These are phyloP conservation scores for Acrocalymma vagum DNA, from an alignment of 2,329 filamentous ascomycete genomes.

Conservation along the genomic window DNA sequence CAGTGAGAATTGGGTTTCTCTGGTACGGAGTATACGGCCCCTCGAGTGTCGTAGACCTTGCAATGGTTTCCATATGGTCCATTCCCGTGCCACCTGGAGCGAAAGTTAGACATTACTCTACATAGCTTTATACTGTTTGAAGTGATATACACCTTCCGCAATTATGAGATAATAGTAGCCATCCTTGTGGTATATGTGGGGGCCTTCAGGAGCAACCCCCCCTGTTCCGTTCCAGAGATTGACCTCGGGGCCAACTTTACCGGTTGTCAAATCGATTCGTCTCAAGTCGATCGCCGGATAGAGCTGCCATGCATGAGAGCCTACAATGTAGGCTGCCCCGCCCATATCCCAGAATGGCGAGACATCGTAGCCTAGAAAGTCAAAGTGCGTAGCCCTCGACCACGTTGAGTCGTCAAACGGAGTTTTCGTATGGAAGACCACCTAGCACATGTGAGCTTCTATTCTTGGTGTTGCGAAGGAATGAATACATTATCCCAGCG, in stretches of 20 bases:
- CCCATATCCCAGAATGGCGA: constrained; percentile 65
- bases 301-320: constrained; percentile 32
- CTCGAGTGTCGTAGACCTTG: constrained; percentile 41
- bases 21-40: constrained; percentile 49
- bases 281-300: constrained; percentile 37
- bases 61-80: constrained; percentile 47
- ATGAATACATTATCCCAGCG: constrained; percentile 49
- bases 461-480: constrained; percentile 8
- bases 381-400: constrained; percentile 59
- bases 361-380: constrained; percentile 62
- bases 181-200: constrained; percentile 47
- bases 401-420: constrained; percentile 56
- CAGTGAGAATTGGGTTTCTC: constrained; percentile 50
- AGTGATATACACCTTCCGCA: constrained; percentile 40
- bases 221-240: constrained; percentile 50
- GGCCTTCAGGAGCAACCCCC: constrained; percentile 39
- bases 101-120: constrained; percentile 26
- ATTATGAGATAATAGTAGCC: constrained; percentile 46
- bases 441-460: constrained; percentile 14
- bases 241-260: constrained; percentile 25
- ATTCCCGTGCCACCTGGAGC: constrained; percentile 46
- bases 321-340: constrained; percentile 60
- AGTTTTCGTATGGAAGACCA: constrained; percentile 57
- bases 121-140: constrained; percentile 35
- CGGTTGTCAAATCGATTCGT: constrained; percentile 42